These are phyloP conservation scores for Kodamaea fukazawae DNA, from an alignment of 805 yeast species.

Conservation along the genomic window DNA sequence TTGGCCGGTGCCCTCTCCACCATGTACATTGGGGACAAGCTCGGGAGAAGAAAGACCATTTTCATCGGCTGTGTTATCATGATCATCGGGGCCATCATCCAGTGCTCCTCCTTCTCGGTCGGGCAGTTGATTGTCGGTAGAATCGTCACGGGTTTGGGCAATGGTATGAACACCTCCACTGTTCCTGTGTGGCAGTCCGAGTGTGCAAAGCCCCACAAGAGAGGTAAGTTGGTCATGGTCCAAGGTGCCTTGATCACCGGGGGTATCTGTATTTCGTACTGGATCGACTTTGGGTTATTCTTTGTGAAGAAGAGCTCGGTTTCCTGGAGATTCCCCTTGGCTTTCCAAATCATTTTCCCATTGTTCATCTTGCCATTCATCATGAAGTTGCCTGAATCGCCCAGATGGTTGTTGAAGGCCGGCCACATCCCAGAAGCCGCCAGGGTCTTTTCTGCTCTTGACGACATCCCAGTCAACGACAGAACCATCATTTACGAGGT, in stretches of 20 bases:
- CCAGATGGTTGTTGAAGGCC: constrained; percentile 26
- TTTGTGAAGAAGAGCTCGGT: constrained; percentile 10
- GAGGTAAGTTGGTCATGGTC: constrained; percentile 17
- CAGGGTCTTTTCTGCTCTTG: constrained; percentile 8
- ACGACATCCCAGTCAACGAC: constrained; percentile 10
- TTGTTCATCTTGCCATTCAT: constrained; percentile 1
- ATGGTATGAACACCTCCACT: constrained; percentile 12
- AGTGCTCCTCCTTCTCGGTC: constrained; percentile 19
- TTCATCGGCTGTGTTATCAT: constrained; percentile 20
- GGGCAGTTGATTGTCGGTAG: constrained; percentile 20
- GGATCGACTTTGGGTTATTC: constrained; percentile 9
- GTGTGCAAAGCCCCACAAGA: constrained; percentile 9
- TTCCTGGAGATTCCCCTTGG: constrained; percentile 8
- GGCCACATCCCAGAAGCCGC: constrained; percentile 23
- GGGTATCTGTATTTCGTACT: constrained; percentile 12
- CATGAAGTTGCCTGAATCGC: constrained; percentile 38
- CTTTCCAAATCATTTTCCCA: constrained; percentile 6
- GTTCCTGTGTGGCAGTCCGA: constrained; percentile 10
- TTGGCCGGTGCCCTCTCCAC: constrained; percentile 20
- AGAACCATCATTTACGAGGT: constrained; percentile 16
- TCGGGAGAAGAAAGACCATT: constrained; percentile 21
- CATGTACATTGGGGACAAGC: constrained; percentile 20
- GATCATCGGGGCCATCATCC: constrained; percentile 23
- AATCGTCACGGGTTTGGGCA: constrained; percentile 6
- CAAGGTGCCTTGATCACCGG: constrained; percentile 16